phyloP scores from a whole-genome alignment of 768 basidiomycete species.

The Symmetrospora coprosmae region DNA sequence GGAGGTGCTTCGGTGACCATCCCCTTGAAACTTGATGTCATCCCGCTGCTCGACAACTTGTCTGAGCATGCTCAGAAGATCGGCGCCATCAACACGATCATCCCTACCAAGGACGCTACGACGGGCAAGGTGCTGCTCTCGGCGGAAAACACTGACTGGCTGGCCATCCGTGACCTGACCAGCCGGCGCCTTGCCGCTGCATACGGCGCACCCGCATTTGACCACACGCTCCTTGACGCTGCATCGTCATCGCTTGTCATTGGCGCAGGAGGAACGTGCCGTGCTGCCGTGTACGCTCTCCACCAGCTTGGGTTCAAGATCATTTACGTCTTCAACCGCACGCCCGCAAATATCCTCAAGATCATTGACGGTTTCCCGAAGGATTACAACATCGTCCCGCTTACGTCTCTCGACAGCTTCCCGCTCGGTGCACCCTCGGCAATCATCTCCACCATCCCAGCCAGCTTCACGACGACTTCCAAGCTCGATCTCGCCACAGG shows the following conservation, averaged over 20 bases:
- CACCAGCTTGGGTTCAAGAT: slow-evolving; percentile 51
- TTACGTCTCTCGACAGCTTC: slow-evolving; percentile 45
- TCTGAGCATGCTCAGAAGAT: slow-evolving; percentile 69
- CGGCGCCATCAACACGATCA: slow-evolving; percentile 89
- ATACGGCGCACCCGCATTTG: slow-evolving; percentile 17
- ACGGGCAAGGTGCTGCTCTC: slow-evolving; percentile 44
- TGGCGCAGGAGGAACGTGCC: slow-evolving; percentile 86
- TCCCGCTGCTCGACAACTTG: slow-evolving; percentile 62
- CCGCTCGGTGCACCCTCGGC: slow-evolving; percentile 46
- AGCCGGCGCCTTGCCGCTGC: slow-evolving; percentile 30
- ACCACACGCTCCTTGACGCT: slow-evolving; percentile 38
- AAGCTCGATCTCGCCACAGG: slow-evolving; percentile 28
- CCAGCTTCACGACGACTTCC: slow-evolving; percentile 42
- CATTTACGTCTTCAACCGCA: slow-evolving; percentile 83
- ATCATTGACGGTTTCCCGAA: slow-evolving; percentile 56
- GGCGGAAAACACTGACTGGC: slow-evolving; percentile 95
- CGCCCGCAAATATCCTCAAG: slow-evolving; percentile 54
- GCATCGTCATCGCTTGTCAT: slow-evolving; percentile 59
- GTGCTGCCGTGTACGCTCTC: slow-evolving; percentile 84
- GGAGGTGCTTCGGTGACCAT: slow-evolving; percentile 96
- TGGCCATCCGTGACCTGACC: slow-evolving; percentile 57
- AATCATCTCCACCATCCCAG: slow-evolving; percentile 80
- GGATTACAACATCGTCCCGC: slow-evolving; percentile 47
- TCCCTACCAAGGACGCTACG: slow-evolving; percentile 43
- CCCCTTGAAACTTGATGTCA: slow-evolving; percentile 81